Evolutionary conservation across 441 rosid genomes (phyloP).

Genomic region (Mallotus repandus): DNA sequence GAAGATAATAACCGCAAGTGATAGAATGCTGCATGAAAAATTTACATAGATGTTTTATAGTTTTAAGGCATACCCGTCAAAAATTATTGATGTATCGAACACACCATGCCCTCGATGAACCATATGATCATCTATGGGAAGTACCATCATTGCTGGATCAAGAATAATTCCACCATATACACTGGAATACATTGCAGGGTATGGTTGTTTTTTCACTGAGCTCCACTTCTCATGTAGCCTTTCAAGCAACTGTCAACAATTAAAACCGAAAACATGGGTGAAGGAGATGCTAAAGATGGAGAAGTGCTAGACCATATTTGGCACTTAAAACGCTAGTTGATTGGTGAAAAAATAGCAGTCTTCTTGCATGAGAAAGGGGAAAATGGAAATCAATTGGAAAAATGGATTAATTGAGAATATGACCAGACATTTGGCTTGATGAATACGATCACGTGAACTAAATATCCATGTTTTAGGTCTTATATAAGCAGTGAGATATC

Average conservation of each 20-base stretch:
- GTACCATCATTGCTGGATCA: conserved; percentile 69
- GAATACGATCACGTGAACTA: background rate
- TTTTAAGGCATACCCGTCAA: conserved; percentile 47
- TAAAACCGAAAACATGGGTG: background rate
- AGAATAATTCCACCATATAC: conserved; percentile 60
- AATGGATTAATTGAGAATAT: background rate
- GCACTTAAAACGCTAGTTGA: background rate
- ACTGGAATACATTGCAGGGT: conserved; percentile 75
- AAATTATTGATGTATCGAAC: conserved; percentile 60
- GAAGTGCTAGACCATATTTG: background rate
- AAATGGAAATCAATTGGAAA: background rate
- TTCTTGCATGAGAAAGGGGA: background rate
- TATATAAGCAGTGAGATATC: background rate
- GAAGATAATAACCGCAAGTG: background rate
- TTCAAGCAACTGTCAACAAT: conserved; percentile 47
- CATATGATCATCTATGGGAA: conserved; percentile 79
- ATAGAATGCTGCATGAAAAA: background rate
- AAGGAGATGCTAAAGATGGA: conserved; percentile 7
- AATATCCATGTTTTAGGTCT: background rate
- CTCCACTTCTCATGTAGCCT: conserved; percentile 63
- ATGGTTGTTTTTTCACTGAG: conserved; percentile 46
- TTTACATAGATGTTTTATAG: background rate
- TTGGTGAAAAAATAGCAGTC: background rate
- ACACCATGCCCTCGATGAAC: conserved; percentile 74
- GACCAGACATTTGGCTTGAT: background rate